Evolutionary conservation across 139 green algal genomes (phyloP), one percentile per base, ranked within the genome.

Genomic region (Chlorella sp.): DNA sequence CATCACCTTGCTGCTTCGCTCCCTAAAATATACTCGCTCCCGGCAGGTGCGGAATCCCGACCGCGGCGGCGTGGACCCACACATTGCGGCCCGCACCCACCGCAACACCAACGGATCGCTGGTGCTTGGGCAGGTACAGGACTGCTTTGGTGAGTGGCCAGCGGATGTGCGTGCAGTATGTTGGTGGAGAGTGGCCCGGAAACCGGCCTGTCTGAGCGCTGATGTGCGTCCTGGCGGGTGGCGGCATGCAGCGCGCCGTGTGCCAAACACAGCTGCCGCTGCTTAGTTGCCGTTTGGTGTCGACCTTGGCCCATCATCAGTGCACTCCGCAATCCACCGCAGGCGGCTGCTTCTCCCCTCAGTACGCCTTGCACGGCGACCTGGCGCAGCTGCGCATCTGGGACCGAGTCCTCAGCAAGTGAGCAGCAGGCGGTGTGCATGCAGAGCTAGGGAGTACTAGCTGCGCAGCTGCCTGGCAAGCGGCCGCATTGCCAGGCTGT

Each of bases 121-220:
- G 70, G 95, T 95, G 68, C 89, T 98, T 72, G 95, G 95, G 9
- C 92, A 94, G 85, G 89, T 94, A 40, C 95, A 98, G 84, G 91
- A 97, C 76, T 97, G 95, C 90, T 91, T 88, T 3, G 77, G 77
- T 74, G 60, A 17, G 76, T 1, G 14, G 11, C 19, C 19, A 17
- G 65, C 32, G 30, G 3, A 5, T 41, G 22, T 28, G 17, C 30
- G 13, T 19, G 3, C 22, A 5, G 65, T 32, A 7, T 38, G 70
- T n/a, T 46, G 70, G 2, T 54, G 38, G 38, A 13, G 9, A 16
- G 13, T 60, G 9, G 51, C 11, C 51, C 13, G 51, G 51, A n/a
- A n/a, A n/a, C n/a, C n/a, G n/a, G n/a, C n/a, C n/a, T n/a, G n/a
- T n/a, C n/a, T n/a, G n/a, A n/a, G n/a, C n/a, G n/a, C n/a, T n/a